Percentiles rank a stretch among this genome's conserved stretches.
Evolutionary conservation across 1,284 basidiomycete genomes (phyloP).

Genomic region (Irpex sp.): DNA sequence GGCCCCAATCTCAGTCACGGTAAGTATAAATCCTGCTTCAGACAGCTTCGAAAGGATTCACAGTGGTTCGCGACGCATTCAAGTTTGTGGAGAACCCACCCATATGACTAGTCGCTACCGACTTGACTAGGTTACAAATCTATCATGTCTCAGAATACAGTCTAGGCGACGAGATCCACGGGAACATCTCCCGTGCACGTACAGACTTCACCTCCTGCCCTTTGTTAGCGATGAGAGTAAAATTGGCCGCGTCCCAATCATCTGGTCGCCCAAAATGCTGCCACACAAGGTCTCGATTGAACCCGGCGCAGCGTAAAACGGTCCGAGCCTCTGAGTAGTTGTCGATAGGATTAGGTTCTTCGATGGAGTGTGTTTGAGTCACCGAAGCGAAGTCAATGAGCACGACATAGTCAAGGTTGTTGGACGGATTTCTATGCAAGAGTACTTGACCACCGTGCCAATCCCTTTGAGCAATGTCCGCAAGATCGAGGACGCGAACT

Average conservation of each 20-base stretch:
- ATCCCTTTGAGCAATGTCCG: conserved; percentile 1
- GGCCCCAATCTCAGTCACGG: too few species aligned
- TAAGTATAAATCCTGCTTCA: too few species aligned
- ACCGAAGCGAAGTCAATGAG: conserved; percentile 4
- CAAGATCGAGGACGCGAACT: conserved; percentile 2
- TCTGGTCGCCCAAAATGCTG: conserved; percentile 5
- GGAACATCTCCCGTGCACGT: background rate
- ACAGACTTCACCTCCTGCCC: background rate
- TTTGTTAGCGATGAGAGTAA: background rate
- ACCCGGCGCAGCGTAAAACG: background rate
- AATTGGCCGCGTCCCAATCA: conserved; percentile 1
- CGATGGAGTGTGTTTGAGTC: background rate
- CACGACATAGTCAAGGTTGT: background rate
- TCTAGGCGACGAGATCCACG: background rate
- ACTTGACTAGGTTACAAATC: background rate
- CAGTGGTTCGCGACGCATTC: too few species aligned
- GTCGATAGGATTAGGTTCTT: background rate
- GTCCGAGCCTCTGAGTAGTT: background rate
- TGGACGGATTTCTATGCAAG: conserved; percentile 2
- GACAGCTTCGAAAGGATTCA: too few species aligned
- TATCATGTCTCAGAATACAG: too few species aligned
- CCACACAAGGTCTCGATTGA: conserved; percentile 2
- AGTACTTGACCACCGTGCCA: conserved; percentile 3
- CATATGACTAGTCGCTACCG: background rate
- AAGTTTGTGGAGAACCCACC: background rate